Conservation (phyloP, 1,284 basidiomycete species). For the Malassezia dermatis region DNA sequence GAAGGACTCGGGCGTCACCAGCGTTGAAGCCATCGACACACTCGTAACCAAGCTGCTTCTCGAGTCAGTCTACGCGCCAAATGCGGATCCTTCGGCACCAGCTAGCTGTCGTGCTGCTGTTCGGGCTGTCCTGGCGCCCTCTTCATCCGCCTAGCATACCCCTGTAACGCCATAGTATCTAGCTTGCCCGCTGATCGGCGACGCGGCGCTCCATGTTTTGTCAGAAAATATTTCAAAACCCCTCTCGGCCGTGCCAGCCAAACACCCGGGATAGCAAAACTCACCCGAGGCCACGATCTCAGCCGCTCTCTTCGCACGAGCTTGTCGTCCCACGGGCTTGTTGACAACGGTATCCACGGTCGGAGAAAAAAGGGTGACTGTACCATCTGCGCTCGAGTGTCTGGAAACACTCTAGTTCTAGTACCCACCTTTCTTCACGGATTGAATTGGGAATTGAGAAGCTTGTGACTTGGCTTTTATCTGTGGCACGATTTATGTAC, state of each 20-base stretch:
- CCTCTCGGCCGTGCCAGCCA: constrained; percentile 15
- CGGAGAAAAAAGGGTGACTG: not conserved
- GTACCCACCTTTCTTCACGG: not conserved
- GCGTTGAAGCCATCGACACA: constrained; percentile 28
- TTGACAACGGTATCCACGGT: not conserved
- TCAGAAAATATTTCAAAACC: constrained; percentile 12
- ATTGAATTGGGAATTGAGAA: not conserved
- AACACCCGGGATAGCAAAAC: constrained; percentile 11
- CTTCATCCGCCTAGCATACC: constrained; percentile 1
- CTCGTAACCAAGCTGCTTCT: constrained; percentile 30
- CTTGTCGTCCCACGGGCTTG: not conserved
- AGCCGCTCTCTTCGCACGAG: not conserved
- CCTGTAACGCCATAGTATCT: not conserved
- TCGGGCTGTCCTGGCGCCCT: constrained; percentile 6
- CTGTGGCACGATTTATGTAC: not conserved
- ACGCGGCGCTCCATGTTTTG: not conserved
- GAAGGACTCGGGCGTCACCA: constrained; percentile 5
- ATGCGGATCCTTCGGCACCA: not conserved
- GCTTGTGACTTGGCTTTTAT: not conserved
- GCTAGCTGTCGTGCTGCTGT: constrained; percentile 6
- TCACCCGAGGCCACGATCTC: constrained; percentile 11
- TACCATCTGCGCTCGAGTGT: not conserved
- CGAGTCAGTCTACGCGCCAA: constrained; percentile 29
- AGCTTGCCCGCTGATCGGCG: not conserved
- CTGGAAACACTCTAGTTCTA: not conserved